Evolutionary conservation across 495 filamentous ascomycete genomes (phyloP).

Genomic region (Halenospora varia): DNA sequence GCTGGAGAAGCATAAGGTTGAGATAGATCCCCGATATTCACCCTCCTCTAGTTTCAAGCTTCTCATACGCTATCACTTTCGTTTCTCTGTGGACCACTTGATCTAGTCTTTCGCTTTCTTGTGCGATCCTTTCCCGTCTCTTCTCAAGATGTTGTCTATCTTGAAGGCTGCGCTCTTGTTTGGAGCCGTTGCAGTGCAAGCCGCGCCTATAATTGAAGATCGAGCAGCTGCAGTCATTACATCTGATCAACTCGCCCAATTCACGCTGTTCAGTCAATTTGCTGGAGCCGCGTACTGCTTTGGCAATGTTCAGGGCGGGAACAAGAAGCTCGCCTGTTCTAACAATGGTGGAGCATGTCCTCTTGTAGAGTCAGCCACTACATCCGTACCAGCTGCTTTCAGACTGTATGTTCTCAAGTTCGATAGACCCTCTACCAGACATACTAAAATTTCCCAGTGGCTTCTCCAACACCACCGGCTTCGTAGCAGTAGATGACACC

Average conservation of each 20-base stretch:
- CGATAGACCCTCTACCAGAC: too few species aligned
- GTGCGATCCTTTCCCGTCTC: neutral
- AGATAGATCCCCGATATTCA: too few species aligned
- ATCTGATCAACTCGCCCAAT: constrained; percentile 35
- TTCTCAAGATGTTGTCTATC: constrained; percentile 1
- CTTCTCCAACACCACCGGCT: constrained; percentile 60
- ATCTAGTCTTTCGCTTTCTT: neutral
- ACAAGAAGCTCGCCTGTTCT: constrained; percentile 52
- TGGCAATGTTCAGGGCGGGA: constrained; percentile 26
- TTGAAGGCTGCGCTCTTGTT: neutral
- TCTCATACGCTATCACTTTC: too few species aligned
- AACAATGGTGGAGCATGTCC: constrained; percentile 47
- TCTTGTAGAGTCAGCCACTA: constrained; percentile 48
- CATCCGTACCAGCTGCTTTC: constrained; percentile 35
- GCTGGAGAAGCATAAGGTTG: too few species aligned
- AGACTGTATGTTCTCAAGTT: neutral
- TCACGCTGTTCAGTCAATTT: constrained; percentile 67
- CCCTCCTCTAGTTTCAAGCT: too few species aligned
- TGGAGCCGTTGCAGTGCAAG: neutral
- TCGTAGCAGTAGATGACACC: constrained; percentile 62
- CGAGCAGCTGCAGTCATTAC: neutral
- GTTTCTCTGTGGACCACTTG: too few species aligned
- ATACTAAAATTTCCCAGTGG: constrained; percentile 36
- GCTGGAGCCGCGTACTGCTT: constrained; percentile 68
- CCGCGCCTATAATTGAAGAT: neutral